phyloP scores from a whole-genome alignment of 2,329 filamentous ascomycete genomes.

The Fonsecaea multimorphosa region DNA sequence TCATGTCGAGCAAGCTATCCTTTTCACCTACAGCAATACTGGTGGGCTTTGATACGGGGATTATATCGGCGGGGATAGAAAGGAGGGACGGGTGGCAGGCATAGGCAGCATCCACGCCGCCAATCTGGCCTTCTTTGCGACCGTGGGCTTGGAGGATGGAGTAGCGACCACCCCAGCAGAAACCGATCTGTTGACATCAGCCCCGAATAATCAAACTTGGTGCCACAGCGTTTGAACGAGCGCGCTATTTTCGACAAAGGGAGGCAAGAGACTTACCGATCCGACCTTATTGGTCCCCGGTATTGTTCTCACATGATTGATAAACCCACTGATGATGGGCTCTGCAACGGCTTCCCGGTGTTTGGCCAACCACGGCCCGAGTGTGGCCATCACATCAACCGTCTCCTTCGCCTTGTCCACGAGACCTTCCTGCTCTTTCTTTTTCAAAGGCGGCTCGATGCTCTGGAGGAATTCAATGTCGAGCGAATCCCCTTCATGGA shows the following conservation, averaged over 20 bases:
- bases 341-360: conserved; percentile 52
- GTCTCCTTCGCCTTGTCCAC: conserved; percentile 51
- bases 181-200: conserved; percentile 45
- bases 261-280: conserved; percentile 34
- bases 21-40: conserved; percentile 51
- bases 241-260: background rate
- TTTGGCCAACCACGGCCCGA: conserved; percentile 52
- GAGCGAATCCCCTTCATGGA: conserved; percentile 49
- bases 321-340: conserved; percentile 54
- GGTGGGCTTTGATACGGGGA: conserved; percentile 48
- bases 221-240: background rate
- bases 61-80: conserved; percentile 52
- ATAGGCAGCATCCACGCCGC: conserved; percentile 50
- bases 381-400: conserved; percentile 49
- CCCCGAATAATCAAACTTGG: background rate
- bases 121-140: conserved; percentile 37
- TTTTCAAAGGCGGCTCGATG: conserved; percentile 51
- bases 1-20: conserved; percentile 50
- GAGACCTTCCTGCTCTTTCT: conserved; percentile 46
- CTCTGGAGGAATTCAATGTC: conserved; percentile 49
- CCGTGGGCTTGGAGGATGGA: conserved; percentile 45
- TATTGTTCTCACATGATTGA: conserved; percentile 47
- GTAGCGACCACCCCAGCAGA: conserved; percentile 56
- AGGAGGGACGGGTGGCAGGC: conserved; percentile 53
- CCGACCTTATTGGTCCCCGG: conserved; percentile 49